These are phyloP conservation scores for Viola odorata DNA, from an alignment of 345 rosid species.

Conservation along the genomic window DNA sequence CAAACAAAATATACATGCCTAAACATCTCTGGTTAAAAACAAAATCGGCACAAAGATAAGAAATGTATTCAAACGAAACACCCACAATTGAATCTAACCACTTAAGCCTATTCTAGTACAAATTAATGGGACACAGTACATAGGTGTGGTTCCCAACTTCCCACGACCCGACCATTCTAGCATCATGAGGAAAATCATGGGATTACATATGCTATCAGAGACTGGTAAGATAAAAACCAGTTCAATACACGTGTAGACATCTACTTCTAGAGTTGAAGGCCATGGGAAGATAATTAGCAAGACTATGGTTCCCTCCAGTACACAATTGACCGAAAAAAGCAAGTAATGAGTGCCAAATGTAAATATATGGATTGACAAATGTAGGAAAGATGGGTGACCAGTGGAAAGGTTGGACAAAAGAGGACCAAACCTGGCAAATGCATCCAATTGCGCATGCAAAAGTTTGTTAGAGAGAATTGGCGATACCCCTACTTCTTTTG, in stretches of 20 bases:
- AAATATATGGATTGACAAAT: no score
- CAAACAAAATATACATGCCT: no score
- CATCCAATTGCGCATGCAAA: slow-evolving; percentile 87
- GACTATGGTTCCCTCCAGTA: no score
- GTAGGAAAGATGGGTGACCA: neutral
- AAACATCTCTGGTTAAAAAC: no score
- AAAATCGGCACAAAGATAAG: no score
- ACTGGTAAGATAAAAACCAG: neutral
- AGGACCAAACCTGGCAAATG: slow-evolving; percentile 56
- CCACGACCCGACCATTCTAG: neutral
- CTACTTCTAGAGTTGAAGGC: no score
- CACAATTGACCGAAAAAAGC: no score
- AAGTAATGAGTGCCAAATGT: no score
- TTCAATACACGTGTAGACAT: neutral
- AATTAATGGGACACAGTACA: neutral
- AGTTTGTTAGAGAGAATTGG: slow-evolving; percentile 71
- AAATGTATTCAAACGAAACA: no score
- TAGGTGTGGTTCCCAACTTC: neutral
- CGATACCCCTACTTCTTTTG: slow-evolving; percentile 61
- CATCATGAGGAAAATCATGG: neutral
- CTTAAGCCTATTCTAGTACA: neutral
- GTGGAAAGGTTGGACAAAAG: neutral
- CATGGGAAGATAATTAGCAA: no score
- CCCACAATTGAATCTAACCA: no score
- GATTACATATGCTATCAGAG: neutral